Conservation (phyloP, 306 rosid genomes). For the Canavalia gladiata region DNA sequence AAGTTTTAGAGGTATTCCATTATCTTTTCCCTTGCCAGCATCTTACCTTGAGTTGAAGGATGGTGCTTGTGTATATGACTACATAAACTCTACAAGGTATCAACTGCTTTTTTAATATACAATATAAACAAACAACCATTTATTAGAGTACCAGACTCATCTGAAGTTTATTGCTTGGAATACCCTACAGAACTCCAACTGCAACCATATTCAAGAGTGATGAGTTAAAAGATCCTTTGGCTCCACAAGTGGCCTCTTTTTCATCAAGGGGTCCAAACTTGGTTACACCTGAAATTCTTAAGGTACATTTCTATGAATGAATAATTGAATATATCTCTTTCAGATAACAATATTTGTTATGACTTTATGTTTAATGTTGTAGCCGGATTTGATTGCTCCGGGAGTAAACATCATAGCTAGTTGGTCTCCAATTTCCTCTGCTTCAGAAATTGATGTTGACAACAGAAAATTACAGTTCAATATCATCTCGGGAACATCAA, state of each 20-base stretch:
- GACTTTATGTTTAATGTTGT: neutral
- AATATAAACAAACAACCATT: neutral
- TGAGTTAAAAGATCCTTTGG: constrained; percentile 33
- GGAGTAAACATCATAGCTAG: constrained; percentile 54
- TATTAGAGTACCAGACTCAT: neutral
- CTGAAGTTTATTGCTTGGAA: neutral
- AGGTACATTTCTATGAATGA: constrained; percentile 34
- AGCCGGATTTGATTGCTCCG: constrained; percentile 57
- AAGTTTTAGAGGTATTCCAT: neutral
- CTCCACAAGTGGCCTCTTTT: constrained; percentile 45
- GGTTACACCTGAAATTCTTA: constrained; percentile 45
- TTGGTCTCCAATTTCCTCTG: constrained; percentile 44
- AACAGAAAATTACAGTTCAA: constrained; percentile 9
- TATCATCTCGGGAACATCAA: constrained; percentile 55
- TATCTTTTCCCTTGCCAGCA: constrained; percentile 27
- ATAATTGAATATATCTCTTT: neutral
- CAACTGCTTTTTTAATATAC: neutral
- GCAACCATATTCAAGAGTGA: constrained; percentile 48
- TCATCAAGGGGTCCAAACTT: constrained; percentile 55
- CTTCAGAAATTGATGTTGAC: neutral
- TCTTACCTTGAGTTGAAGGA: constrained; percentile 34
- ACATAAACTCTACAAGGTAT: constrained; percentile 50
- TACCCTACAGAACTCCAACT: constrained; percentile 37
- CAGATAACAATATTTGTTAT: neutral
- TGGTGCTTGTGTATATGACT: constrained; percentile 5